Evolutionary conservation across 2,329 filamentous ascomycete genomes (phyloP), one percentile per base, ranked within the genome.

Genomic region (Volutella citrinella): DNA sequence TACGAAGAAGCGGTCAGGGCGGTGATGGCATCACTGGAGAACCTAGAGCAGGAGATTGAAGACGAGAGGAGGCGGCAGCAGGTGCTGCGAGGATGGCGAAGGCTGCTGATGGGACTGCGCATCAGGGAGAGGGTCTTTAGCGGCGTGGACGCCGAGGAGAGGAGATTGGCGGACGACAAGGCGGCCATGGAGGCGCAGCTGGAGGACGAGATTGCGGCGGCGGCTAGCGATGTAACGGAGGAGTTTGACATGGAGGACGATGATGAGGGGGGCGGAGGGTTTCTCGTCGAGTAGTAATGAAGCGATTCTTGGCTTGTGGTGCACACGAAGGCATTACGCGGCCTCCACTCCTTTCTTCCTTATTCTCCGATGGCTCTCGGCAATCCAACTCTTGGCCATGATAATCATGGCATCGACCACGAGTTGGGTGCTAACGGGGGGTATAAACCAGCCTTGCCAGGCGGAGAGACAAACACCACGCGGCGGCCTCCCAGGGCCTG

Each of bases 21-120:
- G 5, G 81, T 87, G 1, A 71, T 95, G 13, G 67, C 68, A 10
- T 84, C 79, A 0, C 64, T 97, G 28, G 70, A 76, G 19, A 76
- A 88, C 38, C 69, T 86, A 42, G 74, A 78, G 42, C 72, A 74
- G 14, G 73, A 84, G 51, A 68, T 75, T 13, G 80, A 84, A 47
- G 69, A 79, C 30, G 75, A 80, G 84, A 79, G 80, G 40, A 81
- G 80, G 53, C 84, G 93, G 45, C 60, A 89, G 36, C 77, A 82
- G 49, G 85, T 80, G 1, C 54, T 96, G 48, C 73, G 80, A 25
- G 82, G 89, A 19, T 69, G 66, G 66, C 59, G 63, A 18, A 81
- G 82, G 52, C 84, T 96, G 41, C 59, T 95, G 41, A 81, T 87
- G 62, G 85, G 81, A 0, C 53, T 97, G 53, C 72, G 87, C 23